These are phyloP conservation scores for Lathyrus sativus DNA, from an alignment of 306 rosid genomes.

Conservation along the genomic window DNA sequence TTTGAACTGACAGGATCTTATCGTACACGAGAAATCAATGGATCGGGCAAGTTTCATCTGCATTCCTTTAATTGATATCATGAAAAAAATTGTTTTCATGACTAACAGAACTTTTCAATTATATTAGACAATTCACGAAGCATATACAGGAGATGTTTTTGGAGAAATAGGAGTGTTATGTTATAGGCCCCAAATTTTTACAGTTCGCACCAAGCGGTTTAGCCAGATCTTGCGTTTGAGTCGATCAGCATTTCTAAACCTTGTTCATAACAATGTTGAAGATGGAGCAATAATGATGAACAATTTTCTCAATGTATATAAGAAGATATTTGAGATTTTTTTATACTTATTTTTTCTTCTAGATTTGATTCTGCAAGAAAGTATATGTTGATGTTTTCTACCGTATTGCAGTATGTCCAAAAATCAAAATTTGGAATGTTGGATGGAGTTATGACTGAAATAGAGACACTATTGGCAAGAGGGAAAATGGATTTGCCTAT, in stretches of 20 bases:
- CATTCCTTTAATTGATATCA: slow-evolving; percentile 13
- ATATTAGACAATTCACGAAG: slow-evolving; percentile 52
- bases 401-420: slow-evolving; percentile 53
- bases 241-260: slow-evolving; percentile 58
- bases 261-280: slow-evolving; percentile 61
- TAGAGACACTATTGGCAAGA: slow-evolving; percentile 50
- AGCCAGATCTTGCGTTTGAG: slow-evolving; percentile 69
- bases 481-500: slow-evolving; percentile 70
- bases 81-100: slow-evolving; percentile 9
- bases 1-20: slow-evolving; percentile 53
- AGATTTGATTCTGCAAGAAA: slow-evolving; percentile 1
- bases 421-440: slow-evolving; percentile 40
- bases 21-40: slow-evolving; percentile 45
- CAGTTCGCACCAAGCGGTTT: slow-evolving; percentile 67
- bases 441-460: slow-evolving; percentile 49
- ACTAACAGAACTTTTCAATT: slow-evolving; percentile 27
- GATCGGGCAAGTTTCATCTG: slow-evolving; percentile 56
- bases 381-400: slow-evolving; percentile 7
- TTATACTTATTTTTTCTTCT: not conserved
- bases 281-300: slow-evolving; percentile 69
- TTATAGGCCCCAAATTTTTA: slow-evolving; percentile 69
- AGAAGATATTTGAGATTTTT: not conserved
- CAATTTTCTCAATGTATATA: slow-evolving; percentile 61
- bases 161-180: slow-evolving; percentile 81
- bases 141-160: slow-evolving; percentile 50